A percentile compares a stretch with the other conserved stretches of the same genome.
Evolutionary conservation across 2,329 filamentous ascomycete species (phyloP).

Genomic region (Pseudocercospora cruenta): DNA sequence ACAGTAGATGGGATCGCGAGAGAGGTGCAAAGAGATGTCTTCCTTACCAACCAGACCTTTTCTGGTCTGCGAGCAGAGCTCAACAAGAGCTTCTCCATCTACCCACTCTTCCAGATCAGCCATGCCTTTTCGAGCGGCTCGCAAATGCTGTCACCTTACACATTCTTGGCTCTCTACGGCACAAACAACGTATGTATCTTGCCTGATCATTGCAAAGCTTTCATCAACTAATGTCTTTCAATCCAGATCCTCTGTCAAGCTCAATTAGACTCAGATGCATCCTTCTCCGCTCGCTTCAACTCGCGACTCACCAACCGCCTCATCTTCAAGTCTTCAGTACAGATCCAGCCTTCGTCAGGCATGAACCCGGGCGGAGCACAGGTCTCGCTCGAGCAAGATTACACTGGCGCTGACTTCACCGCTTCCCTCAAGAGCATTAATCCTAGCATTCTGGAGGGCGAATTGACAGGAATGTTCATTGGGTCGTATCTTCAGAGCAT

Average conservation of each 20-base stretch:
- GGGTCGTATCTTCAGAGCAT: constrained; percentile 94
- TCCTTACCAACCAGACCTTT: constrained; percentile 96
- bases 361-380: constrained; percentile 75
- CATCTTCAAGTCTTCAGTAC: constrained; percentile 84
- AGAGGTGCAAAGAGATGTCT: constrained; percentile 94
- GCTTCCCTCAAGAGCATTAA: constrained; percentile 92
- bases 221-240: constrained; percentile 23
- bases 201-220: constrained; percentile 25
- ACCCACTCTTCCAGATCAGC: constrained; percentile 93
- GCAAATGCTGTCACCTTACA: constrained; percentile 89
- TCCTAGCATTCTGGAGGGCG: constrained; percentile 90
- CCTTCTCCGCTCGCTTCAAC: constrained; percentile 87
- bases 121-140: constrained; percentile 93
- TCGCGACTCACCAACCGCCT: constrained; percentile 81
- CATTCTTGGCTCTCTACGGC: constrained; percentile 90
- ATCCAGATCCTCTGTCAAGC: constrained; percentile 89
- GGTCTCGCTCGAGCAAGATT: constrained; percentile 93
- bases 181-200: constrained; percentile 73
- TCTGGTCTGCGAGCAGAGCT: constrained; percentile 92
- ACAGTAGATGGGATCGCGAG: constrained; percentile 85
- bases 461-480: constrained; percentile 91
- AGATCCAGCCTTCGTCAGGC: constrained; percentile 66
- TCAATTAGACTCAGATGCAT: constrained; percentile 89
- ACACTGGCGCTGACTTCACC: constrained; percentile 89
- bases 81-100: constrained; percentile 93